These are phyloP conservation scores for Aspergillus aculeatinus DNA, from an alignment of 2,329 filamentous ascomycete species.

Conservation along the genomic window DNA sequence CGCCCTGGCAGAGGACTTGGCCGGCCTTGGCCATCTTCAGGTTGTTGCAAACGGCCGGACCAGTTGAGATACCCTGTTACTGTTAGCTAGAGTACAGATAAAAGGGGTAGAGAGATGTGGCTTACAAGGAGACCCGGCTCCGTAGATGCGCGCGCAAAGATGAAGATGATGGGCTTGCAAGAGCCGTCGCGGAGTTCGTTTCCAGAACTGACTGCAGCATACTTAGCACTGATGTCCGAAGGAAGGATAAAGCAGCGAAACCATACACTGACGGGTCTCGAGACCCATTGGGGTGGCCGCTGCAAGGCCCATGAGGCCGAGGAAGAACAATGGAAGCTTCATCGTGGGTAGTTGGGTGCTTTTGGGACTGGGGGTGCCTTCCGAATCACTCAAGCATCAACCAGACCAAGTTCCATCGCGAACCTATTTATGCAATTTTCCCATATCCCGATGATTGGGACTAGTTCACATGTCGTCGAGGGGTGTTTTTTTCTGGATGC, in stretches of 20 bases:
- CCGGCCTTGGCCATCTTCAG: constrained; percentile 20
- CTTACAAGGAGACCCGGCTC: constrained; percentile 51
- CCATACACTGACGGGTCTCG: constrained; percentile 12
- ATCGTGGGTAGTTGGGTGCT: background rate
- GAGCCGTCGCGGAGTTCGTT: constrained; percentile 42
- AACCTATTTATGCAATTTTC: background rate
- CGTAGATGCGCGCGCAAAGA: constrained; percentile 51
- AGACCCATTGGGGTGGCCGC: constrained; percentile 12
- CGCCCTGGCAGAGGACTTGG: constrained; percentile 44
- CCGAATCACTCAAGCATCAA: background rate
- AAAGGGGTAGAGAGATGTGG: background rate
- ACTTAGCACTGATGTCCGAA: background rate
- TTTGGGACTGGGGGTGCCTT: background rate
- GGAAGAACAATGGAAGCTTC: background rate
- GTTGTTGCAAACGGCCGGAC: constrained; percentile 32
- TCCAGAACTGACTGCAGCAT: constrained; percentile 18
- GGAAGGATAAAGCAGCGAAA: no score
- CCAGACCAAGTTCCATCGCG: background rate
- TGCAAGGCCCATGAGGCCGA: constrained; percentile 11
- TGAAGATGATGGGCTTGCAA: constrained; percentile 47
- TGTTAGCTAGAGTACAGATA: background rate
- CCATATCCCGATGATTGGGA: background rate
- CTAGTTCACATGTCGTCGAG: background rate
- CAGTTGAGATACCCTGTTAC: constrained; percentile 31
- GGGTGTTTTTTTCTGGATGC: background rate